A percentile compares a stretch with the other conserved stretches of the same genome.
Conservation (phyloP, 306 rosid genomes). For the Argentina anserina region DNA sequence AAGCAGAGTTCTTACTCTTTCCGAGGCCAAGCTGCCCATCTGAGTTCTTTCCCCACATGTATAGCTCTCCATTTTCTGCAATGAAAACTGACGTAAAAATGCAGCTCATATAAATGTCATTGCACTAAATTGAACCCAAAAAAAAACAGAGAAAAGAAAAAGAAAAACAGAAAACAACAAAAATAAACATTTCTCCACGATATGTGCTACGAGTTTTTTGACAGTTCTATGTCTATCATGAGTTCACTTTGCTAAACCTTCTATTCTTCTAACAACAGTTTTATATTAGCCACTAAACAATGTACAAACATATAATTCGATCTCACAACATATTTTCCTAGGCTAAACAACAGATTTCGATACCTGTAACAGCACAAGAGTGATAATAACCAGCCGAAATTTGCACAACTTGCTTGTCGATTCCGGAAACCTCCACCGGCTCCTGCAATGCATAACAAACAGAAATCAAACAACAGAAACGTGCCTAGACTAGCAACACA, state of each 20-base stretch:
- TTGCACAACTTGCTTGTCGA: constrained; percentile 57
- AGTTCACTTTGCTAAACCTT: not conserved
- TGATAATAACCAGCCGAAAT: constrained; percentile 87
- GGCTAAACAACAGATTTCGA: not conserved
- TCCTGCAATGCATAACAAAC: constrained; percentile 43
- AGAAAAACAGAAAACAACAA: not conserved
- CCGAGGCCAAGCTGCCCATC: constrained; percentile 95
- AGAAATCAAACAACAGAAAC: not conserved
- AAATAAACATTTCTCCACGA: not conserved
- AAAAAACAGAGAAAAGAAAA: not conserved
- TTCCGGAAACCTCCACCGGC: constrained; percentile 61
- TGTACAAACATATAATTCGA: no score
- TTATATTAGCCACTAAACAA: not conserved
- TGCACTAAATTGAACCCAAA: not conserved
- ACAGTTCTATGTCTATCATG: not conserved
- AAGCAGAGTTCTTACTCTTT: constrained; percentile 53
- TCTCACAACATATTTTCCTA: not conserved
- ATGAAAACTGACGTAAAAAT: constrained; percentile 1
- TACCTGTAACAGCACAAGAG: constrained; percentile 86
- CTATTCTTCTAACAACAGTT: not conserved
- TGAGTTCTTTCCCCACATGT: constrained; percentile 90
- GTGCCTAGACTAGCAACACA: not conserved
- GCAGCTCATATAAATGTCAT: not conserved
- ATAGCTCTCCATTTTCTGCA: constrained; percentile 81
- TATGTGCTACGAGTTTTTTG: no score